Percentiles rank a stretch among this genome's conserved stretches.
These are phyloP conservation scores for Xerocomus spinulosus DNA, from an alignment of 768 basidiomycete genomes.

Conservation along the genomic window DNA sequence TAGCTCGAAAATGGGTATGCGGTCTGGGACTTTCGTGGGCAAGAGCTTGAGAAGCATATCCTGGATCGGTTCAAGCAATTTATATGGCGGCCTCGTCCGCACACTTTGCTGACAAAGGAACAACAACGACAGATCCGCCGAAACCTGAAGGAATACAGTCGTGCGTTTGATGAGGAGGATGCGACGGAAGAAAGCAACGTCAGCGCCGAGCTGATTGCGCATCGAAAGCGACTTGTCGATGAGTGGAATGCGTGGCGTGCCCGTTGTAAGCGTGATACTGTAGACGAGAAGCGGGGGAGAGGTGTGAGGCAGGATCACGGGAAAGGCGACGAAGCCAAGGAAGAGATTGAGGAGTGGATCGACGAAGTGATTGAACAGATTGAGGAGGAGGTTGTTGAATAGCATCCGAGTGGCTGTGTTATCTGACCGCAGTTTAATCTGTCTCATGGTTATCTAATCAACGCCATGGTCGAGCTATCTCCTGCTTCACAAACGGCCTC, in stretches of 20 bases:
- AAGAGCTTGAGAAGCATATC: slow-evolving; percentile 84
- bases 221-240: slow-evolving; percentile 86
- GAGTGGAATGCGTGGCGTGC: slow-evolving; percentile 99
- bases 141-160: slow-evolving; percentile 88
- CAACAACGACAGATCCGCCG: slow-evolving; percentile 81
- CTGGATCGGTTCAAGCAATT: slow-evolving; percentile 98
- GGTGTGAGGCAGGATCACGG: slow-evolving; percentile 29
- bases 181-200: slow-evolving; percentile 93
- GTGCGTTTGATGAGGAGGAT: slow-evolving; percentile 94
- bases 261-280: slow-evolving; percentile 61
- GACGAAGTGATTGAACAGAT: slow-evolving; percentile 91
- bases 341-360: slow-evolving; percentile 91
- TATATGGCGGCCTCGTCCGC: slow-evolving; percentile 96
- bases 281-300: slow-evolving; percentile 47
- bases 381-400: slow-evolving; percentile 72
- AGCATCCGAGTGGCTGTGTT: slow-evolving; percentile 25
- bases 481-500: slow-evolving; percentile 28
- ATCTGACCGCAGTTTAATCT: background rate
- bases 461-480: slow-evolving; percentile 28
- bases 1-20: slow-evolving; percentile 96
- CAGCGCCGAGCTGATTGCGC: slow-evolving; percentile 88
- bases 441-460: slow-evolving; percentile 19
- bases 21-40: slow-evolving; percentile 98
- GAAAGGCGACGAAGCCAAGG: slow-evolving; percentile 58
- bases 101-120: slow-evolving; percentile 80